phyloP scores from a whole-genome alignment of 768 basidiomycete species.

The Kwoniella dendrophila region DNA sequence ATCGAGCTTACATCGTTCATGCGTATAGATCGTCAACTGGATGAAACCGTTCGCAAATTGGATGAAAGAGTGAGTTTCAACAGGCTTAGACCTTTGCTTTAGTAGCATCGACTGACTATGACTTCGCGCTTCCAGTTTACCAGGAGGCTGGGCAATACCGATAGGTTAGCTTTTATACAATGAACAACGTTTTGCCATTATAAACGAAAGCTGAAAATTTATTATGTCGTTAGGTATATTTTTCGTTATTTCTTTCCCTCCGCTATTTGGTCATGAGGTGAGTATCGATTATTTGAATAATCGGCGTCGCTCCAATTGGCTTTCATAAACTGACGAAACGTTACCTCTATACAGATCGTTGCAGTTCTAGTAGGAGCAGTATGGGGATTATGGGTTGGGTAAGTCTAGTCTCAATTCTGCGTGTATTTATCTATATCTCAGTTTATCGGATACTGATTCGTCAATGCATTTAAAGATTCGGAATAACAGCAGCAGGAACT shows the following conservation, averaged over 20 bases:
- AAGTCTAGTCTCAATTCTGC: background rate
- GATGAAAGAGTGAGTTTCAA: conserved; percentile 60
- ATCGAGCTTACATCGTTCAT: background rate
- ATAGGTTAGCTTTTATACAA: conserved; percentile 59
- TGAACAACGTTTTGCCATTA: background rate
- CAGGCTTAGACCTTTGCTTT: background rate
- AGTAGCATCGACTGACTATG: too few relatives aligned
- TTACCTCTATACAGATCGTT: conserved; percentile 47
- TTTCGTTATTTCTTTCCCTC: conserved; percentile 84
- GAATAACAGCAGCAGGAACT: conserved; percentile 51
- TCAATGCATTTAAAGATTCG: conserved; percentile 25
- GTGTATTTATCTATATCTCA: background rate
- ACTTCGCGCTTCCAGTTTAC: too few relatives aligned
- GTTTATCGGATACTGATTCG: background rate
- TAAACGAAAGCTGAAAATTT: background rate
- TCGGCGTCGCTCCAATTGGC: background rate
- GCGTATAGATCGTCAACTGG: conserved; percentile 67
- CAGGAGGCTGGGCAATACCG: conserved; percentile 72
- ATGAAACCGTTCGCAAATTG: conserved; percentile 68
- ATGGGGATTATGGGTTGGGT: conserved; percentile 56
- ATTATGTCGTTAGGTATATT: conserved; percentile 58
- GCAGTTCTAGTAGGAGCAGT: conserved; percentile 54
- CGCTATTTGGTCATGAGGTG: conserved; percentile 80
- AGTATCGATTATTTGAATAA: conserved; percentile 10
- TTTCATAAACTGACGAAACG: too few relatives aligned